Evolutionary conservation across 139 green algal species (phyloP).

Genomic region (Gonium pectorale): DNA sequence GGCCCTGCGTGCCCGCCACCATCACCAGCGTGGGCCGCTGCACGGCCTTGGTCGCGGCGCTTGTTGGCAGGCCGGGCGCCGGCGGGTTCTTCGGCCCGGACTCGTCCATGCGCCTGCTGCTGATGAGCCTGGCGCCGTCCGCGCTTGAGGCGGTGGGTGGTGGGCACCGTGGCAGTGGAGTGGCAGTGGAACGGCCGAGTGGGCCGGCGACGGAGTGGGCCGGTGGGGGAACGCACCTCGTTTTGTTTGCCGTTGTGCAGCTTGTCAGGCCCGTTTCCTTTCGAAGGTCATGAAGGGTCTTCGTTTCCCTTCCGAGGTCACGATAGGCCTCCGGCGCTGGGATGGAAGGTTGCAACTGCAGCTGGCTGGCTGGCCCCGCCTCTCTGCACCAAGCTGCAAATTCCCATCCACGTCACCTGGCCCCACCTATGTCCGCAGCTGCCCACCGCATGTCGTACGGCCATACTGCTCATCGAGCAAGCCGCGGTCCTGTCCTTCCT

Average conservation of each 20-base stretch:
- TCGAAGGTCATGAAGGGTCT: no score
- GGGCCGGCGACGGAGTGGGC: no score
- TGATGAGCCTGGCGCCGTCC: not conserved
- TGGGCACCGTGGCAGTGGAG: not conserved
- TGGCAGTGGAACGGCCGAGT: no score
- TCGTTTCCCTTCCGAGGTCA: no score
- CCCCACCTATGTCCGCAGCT: no score
- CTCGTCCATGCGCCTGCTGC: not conserved
- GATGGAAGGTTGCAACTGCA: no score
- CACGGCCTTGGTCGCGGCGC: not conserved
- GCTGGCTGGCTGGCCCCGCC: no score
- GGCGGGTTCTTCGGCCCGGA: not conserved
- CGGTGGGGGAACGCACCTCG: no score
- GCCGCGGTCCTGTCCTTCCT: not conserved
- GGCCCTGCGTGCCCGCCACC: slow-evolving; percentile 17
- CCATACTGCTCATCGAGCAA: not conserved
- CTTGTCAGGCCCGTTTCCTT: not conserved
- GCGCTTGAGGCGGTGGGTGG: slow-evolving; percentile 15
- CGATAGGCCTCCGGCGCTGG: no score
- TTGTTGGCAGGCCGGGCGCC: not conserved
- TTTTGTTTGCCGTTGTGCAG: no score
- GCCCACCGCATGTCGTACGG: not conserved
- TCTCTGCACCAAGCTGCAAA: no score
- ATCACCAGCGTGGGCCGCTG: slow-evolving; percentile 3
- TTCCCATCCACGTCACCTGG: no score